A percentile compares a stretch with the other conserved stretches of the same genome.
Conservation (phyloP, 805 yeast genomes). For the Danielozyma ontarioensis region DNA sequence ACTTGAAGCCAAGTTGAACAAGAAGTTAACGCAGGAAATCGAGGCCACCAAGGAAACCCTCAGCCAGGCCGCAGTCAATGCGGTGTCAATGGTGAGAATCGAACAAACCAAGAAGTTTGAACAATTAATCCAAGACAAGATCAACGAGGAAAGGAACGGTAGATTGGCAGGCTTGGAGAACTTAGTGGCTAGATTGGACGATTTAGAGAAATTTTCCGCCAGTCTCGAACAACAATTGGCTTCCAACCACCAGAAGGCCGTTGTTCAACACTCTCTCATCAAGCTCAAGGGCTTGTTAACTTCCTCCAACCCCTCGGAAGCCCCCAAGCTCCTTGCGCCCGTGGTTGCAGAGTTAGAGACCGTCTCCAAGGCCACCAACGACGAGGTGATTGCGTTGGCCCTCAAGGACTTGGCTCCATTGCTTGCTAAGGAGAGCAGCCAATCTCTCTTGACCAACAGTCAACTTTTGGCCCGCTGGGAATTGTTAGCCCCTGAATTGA, state of each 20-base stretch:
- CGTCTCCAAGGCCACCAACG: conserved; percentile 18
- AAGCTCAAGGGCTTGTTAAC: conserved; percentile 29
- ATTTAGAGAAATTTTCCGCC: conserved; percentile 51
- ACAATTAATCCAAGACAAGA: conserved; percentile 46
- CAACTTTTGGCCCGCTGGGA: conserved; percentile 81
- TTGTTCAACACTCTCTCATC: conserved; percentile 25
- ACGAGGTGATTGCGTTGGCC: conserved; percentile 31
- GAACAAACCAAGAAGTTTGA: conserved; percentile 67
- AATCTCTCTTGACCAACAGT: conserved; percentile 65
- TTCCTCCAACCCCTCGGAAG: conserved; percentile 12
- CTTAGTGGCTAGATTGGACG: conserved; percentile 48
- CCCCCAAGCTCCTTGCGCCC: conserved; percentile 24
- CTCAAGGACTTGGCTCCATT: conserved; percentile 29
- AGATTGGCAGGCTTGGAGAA: conserved; percentile 66
- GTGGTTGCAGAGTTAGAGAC: conserved; percentile 34
- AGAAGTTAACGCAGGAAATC: conserved; percentile 58
- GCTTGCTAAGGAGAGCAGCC: conserved; percentile 32
- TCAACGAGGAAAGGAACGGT: conserved; percentile 56
- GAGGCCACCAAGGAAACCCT: conserved; percentile 62
- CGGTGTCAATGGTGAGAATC: conserved; percentile 59
- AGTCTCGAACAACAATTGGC: conserved; percentile 34
- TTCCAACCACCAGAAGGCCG: conserved; percentile 28
- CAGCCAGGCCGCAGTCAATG: conserved; percentile 67
- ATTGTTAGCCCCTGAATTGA: conserved; percentile 75
- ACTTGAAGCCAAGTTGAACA: conserved; percentile 54